Evolutionary conservation across 108 stramenopile genomes (phyloP).

Genomic region (Pseudonitzschia delicatissima): DNA sequence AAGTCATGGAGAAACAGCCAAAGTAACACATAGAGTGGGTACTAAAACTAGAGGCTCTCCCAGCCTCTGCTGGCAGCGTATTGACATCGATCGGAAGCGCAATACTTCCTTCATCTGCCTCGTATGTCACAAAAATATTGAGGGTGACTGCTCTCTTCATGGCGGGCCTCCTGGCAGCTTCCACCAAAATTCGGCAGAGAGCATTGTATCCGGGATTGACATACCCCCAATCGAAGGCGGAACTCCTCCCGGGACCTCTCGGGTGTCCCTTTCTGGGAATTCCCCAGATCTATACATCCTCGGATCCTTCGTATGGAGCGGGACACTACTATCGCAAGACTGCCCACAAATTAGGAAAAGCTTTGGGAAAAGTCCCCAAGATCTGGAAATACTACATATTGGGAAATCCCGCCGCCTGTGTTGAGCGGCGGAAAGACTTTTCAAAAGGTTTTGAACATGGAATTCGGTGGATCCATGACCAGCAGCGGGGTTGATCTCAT

Average conservation of each 20-base stretch:
- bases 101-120: neutral
- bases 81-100: neutral
- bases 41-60: no score
- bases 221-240: neutral
- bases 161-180: neutral
- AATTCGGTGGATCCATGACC: constrained; percentile 27
- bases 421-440: constrained; percentile 39
- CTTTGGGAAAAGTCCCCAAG: neutral
- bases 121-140: neutral
- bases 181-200: neutral
- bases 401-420: constrained; percentile 33
- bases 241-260: constrained; percentile 18
- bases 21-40: no score
- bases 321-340: neutral
- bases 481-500: neutral
- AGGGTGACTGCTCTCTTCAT: neutral
- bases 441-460: constrained; percentile 35
- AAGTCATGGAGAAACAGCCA: no score
- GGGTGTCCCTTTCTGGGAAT: constrained; percentile 25
- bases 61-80: no score
- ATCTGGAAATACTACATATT: constrained; percentile 16
- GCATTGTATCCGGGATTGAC: neutral
- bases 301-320: neutral
- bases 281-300: neutral
- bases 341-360: neutral